Evolutionary conservation across 257 asterid genomes (phyloP), one percentile per base, ranked within the genome.

Genomic region (Solanum rostratum): DNA sequence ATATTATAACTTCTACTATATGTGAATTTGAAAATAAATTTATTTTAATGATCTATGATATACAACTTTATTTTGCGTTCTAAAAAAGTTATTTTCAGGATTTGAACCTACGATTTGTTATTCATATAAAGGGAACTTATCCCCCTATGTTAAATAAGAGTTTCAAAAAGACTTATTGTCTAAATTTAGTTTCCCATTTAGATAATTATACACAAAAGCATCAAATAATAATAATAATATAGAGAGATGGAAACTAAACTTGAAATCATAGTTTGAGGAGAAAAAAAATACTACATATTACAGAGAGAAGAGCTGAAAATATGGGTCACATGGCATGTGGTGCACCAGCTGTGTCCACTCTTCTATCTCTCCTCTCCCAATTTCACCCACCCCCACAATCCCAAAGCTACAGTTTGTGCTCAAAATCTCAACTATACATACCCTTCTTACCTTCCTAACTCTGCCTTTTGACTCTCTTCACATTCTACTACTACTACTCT

Each of bases 271-370:
- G 81, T 81, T 84, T 81, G 83, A 87, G 85, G 79, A 66, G 29
- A 82, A 57, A 87, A 14, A 86, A 59, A 88, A 73, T 85, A 62
- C 57, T 37, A 73, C 54, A 81, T 57, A 33, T 33, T 46, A 49
- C 39, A 41, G 41, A n/a, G 73, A 80, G 66, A 57, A 57, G 80
- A 33, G 30, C 79, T 57, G 69, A 78, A 87, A 84, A 86, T 84
- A 78, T 81, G 94, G 92, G 94, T 91, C 94, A 93, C 95, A 91
- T 89, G 96, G 91, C 97, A 94, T 95, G 97, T 95, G 97, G 91
- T 76, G 83, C 86, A 87, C 84, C 98, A 93, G 95, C 96, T 92
- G 94, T 90, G 90, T 87, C 88, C 90, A 83, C 93, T 83, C 85
- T 87, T 84, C 84, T 65, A 39, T 68, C 79, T 70, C 83, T 69